Evolutionary conservation across 768 basidiomycete species (phyloP).

Genomic region (Boletus pseudo-olivaceus): DNA sequence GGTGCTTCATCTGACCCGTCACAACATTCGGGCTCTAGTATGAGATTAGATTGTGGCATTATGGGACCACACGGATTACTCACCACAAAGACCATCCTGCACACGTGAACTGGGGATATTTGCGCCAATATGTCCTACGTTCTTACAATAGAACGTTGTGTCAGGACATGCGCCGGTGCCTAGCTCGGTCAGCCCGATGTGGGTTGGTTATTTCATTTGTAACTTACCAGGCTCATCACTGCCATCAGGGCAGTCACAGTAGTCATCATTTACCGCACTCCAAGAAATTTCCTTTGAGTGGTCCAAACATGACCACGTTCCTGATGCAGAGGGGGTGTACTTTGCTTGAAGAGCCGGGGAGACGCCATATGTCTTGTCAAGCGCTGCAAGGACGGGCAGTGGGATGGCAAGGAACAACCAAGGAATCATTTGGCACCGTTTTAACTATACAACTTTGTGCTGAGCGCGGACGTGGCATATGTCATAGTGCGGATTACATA

Average conservation of each 20-base stretch:
- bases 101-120: constrained; percentile 79
- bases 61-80: constrained; percentile 23
- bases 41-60: constrained; percentile 11
- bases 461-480: constrained; percentile 5
- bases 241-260: constrained; percentile 92
- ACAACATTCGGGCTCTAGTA: constrained; percentile 83
- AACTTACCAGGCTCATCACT: constrained; percentile 85
- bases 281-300: constrained; percentile 75
- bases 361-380: constrained; percentile 57
- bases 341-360: constrained; percentile 49
- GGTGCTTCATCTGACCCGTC: constrained; percentile 91
- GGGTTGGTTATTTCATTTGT: constrained; percentile 4
- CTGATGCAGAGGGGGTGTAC: constrained; percentile 50
- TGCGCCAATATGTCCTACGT: constrained; percentile 83
- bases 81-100: constrained; percentile 91
- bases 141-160: constrained; percentile 77
- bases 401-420: constrained; percentile 45
- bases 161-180: constrained; percentile 84
- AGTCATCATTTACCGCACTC: constrained; percentile 88
- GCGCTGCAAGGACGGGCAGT: constrained; percentile 37
- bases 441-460: neutral
- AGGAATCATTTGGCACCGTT: constrained; percentile 39
- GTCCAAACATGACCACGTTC: constrained; percentile 77
- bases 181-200: constrained; percentile 27
- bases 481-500: constrained; percentile 20